These are phyloP conservation scores for Lasiosphaeria hispida DNA, from an alignment of 495 filamentous ascomycete species.

Conservation along the genomic window DNA sequence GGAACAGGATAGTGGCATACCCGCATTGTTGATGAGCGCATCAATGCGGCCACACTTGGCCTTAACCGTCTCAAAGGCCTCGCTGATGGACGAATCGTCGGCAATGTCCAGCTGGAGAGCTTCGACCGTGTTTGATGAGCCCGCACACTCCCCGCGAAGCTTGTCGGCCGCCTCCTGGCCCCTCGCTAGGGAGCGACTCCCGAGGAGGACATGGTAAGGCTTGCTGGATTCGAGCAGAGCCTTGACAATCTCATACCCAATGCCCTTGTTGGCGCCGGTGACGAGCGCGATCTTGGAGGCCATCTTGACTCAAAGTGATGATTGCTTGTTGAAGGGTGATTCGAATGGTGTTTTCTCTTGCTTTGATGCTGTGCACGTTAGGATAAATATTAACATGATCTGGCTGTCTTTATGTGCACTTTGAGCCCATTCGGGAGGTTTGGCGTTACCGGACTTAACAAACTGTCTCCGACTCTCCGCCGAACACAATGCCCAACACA, in stretches of 20 bases:
- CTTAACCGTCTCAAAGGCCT: slow-evolving; percentile 34
- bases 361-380: not conserved
- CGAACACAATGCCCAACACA: no score
- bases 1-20: slow-evolving; percentile 12
- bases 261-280: slow-evolving; percentile 43
- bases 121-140: slow-evolving; percentile 33
- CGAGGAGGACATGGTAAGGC: slow-evolving; percentile 49
- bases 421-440: not conserved
- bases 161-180: slow-evolving; percentile 41
- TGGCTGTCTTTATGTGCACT: not conserved
- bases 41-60: slow-evolving; percentile 41
- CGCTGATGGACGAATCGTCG: slow-evolving; percentile 46
- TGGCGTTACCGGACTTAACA: not conserved
- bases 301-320: not conserved
- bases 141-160: slow-evolving; percentile 36
- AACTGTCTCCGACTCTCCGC: not conserved
- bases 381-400: no score
- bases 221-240: slow-evolving; percentile 40
- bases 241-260: slow-evolving; percentile 49
- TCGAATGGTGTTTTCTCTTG: not conserved
- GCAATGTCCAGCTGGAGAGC: slow-evolving; percentile 48
- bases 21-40: slow-evolving; percentile 51
- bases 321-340: not conserved
- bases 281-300: slow-evolving; percentile 11
- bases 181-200: slow-evolving; percentile 44